A percentile compares a stretch with the other conserved stretches of the same genome.
Conservation (phyloP, 2,329 filamentous ascomycete genomes). For the Onygena corvina region DNA sequence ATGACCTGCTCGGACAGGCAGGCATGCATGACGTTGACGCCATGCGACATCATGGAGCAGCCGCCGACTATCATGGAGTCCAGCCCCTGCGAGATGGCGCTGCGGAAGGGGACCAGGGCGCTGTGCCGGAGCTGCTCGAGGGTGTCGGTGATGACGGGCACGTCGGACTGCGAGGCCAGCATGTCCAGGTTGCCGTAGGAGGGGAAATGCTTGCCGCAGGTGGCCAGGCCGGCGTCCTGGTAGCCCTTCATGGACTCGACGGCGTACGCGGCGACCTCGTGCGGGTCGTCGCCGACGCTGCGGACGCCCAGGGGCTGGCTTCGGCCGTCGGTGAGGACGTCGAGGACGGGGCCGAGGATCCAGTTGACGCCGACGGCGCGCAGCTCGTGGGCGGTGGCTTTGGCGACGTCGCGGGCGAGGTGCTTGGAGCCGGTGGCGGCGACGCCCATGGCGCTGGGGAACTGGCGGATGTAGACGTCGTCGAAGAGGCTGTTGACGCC, state of each 20-base stretch:
- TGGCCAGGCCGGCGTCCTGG: conserved; percentile 76
- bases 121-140: conserved; percentile 85
- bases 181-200: conserved; percentile 94
- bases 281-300: conserved; percentile 82
- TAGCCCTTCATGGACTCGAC: conserved; percentile 86
- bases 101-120: conserved; percentile 80
- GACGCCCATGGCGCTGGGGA: conserved; percentile 91
- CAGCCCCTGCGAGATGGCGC: conserved; percentile 72
- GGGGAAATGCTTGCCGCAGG: conserved; percentile 91
- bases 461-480: conserved; percentile 89
- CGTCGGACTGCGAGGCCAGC: conserved; percentile 76
- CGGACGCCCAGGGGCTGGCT: conserved; percentile 85
- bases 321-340: conserved; percentile 84
- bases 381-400: conserved; percentile 85
- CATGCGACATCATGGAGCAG: conserved; percentile 80
- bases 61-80: conserved; percentile 95
- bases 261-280: conserved; percentile 86
- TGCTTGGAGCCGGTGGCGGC: conserved; percentile 81
- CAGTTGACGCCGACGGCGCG: conserved; percentile 89
- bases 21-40: conserved; percentile 90
- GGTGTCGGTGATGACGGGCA: conserved; percentile 91
- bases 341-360: conserved; percentile 84
- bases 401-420: conserved; percentile 77
- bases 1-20: conserved; percentile 89
- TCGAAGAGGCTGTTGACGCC: conserved; percentile 95